Base-by-base conservation (phyloP, 208 protist species). In the Tritrichomonas foetus region DNA sequence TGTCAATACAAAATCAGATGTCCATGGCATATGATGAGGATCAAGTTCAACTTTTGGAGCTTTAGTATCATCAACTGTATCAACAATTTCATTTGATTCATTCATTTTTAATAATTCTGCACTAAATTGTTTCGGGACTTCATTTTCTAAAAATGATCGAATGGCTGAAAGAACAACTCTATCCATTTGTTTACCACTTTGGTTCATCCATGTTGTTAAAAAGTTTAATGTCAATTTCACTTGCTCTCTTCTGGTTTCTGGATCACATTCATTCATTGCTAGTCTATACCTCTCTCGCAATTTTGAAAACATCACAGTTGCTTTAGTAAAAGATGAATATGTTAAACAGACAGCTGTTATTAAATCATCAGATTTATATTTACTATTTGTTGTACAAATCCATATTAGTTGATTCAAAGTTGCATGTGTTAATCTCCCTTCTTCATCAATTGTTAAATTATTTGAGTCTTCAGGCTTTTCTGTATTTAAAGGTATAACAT, bases 341-440 rank as follows among this genome's bases (percentile, higher is more conserved):
- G 47, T 13, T 8, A 57, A 57, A 55, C 41, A 55, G 8, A 89
- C 5, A 22, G 47, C 47, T n/a, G 16, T 33, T 30, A 57, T 50
- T n/a, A 89, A 39, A 33, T 89, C 8, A 39, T 25, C 3, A 11
- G 78, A 44, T 11, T 47, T 25, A 33, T 33, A 57, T 89, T 14
- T 25, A 61, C 14, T 53, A 11, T 89, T 14, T 33, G 78, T 89
- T 57, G 78, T 89, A n/a, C 78, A 89, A 41, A 89, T 89, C 78
- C 78, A 89, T 30, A 89, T 89, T 11, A 89, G 25, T 36, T 89
- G 78, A 49, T 89, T 89, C 20, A 89, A 1, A 33, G 78, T 57
- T n/a, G 41, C 41, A 16, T 33, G 9, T 39, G 1, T 89, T 8
- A 57, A 16, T 33, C 2, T 57, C 5, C 47, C 47, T 27, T 53